Evolutionary conservation across 768 basidiomycete genomes (phyloP).

Genomic region (Imleria badia): DNA sequence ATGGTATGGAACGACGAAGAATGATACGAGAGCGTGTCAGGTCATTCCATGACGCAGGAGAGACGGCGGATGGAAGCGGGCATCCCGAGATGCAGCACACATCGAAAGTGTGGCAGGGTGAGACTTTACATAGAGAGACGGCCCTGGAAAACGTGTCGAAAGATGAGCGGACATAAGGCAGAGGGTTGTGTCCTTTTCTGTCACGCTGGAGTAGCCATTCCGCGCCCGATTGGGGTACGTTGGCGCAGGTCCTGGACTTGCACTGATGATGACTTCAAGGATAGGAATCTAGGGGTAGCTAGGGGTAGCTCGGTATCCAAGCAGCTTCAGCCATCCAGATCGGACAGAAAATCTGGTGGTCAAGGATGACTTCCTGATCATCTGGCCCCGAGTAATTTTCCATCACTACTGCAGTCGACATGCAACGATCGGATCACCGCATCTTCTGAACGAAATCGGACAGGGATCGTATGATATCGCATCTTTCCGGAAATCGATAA

Average conservation of each 20-base stretch:
- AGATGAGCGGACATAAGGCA: not conserved
- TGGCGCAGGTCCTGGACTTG: not conserved
- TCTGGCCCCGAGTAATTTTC: too few relatives aligned
- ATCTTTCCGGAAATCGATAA: too few relatives aligned
- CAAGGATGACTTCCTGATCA: too few relatives aligned
- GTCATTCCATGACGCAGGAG: constrained; percentile 23
- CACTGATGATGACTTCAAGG: not conserved
- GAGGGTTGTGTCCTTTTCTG: not conserved
- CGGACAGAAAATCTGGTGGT: too few relatives aligned
- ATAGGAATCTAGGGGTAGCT: too few relatives aligned
- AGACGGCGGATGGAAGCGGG: not conserved
- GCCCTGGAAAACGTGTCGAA: not conserved
- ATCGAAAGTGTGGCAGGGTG: not conserved
- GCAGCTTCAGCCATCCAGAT: too few relatives aligned
- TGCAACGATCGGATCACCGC: too few relatives aligned
- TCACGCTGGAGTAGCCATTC: not conserved
- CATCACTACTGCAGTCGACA: too few relatives aligned
- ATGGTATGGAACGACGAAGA: constrained; percentile 52
- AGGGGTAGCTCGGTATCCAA: not conserved
- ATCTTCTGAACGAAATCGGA: too few relatives aligned
- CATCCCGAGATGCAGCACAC: not conserved
- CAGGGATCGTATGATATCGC: too few relatives aligned
- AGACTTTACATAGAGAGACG: not conserved
- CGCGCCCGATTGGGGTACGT: not conserved
- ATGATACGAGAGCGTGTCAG: constrained; percentile 50